Evolutionary conservation across 31 red algal genomes (phyloP).

Genomic region (Bonnemaisonia californica): DNA sequence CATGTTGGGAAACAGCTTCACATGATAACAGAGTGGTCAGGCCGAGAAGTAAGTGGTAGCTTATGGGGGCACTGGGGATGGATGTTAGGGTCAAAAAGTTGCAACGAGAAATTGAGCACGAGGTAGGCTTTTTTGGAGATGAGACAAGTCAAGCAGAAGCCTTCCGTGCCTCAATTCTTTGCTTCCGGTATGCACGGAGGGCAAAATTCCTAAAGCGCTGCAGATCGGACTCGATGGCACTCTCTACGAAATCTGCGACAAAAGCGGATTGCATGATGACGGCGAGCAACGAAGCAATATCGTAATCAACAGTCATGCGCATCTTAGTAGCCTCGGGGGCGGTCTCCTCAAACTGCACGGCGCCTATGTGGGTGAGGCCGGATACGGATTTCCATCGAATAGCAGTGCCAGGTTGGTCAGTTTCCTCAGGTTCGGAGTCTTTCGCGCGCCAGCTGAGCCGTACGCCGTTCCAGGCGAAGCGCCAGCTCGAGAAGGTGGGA

Average conservation of each 20-base stretch:
- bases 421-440: constrained; percentile 12
- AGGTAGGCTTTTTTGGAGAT: not conserved
- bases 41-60: not conserved
- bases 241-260: constrained; percentile 53
- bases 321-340: constrained; percentile 35
- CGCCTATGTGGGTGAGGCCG: constrained; percentile 54
- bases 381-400: constrained; percentile 61
- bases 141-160: not conserved
- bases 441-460: constrained; percentile 61
- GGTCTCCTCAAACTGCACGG: constrained; percentile 42
- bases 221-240: constrained; percentile 59
- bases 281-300: constrained; percentile 41
- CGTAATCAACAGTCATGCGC: constrained; percentile 64
- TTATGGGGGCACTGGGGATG: not conserved
- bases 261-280: constrained; percentile 45
- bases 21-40: constrained; percentile 17
- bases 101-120: not conserved
- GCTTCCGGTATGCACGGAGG: constrained; percentile 46
- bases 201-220: constrained; percentile 56
- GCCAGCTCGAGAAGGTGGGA: constrained; percentile 58
- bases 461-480: constrained; percentile 62
- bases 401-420: not conserved
- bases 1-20: constrained; percentile 12
- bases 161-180: not conserved
- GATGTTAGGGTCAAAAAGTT: not conserved